Base-by-base conservation (phyloP, 805 yeast genomes). In the Lipomyces chichibuensis region DNA sequence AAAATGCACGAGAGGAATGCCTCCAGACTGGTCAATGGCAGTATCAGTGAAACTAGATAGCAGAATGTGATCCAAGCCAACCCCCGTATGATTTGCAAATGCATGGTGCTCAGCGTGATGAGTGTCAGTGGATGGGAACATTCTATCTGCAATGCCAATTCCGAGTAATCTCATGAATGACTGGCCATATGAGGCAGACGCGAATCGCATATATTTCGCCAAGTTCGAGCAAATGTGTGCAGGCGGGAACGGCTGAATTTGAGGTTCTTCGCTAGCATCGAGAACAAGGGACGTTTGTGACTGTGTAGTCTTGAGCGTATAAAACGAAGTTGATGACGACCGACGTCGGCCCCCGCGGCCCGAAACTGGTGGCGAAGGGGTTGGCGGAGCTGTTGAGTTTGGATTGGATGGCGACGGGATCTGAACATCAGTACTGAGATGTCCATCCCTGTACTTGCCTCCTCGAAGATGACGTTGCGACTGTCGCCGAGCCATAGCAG, bases 131-230 rank as follows among this genome's bases (percentile, higher is more conserved):
- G 74, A 57, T 32, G 74, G 72, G 57, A 74, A 66, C 29, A 64
- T 65, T 27, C 68, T 59, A n/a, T 71, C 74, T 11, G 71, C 67
- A 32, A 65, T 61, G 29, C 76, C 72, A 54, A 75, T 66, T 11
- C 79, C 77, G 17, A 76, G 65, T 17, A 77, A 65, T 20, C 75
- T 67, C 74, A 77, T 72, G 60, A 77, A 77, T 6, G 78, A 73
- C 60, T 74, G 76, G 13, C 79, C 79, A 59, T 77, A 77, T 7
- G 79, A 75, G 2, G 79, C 79, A 11, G 78, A 73, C 7, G 79
- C 75, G 63, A 71, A 77, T 29, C 77, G 67, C 61, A 74, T 73
- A 59, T 74, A 77, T 56, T 74, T 74, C 1, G 77, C 77, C 72
- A 76, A 65, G 63, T 74, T 74, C 55, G 67, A 63, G 32, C 76